Conservation (phyloP, 306 rosid genomes). For the Prunus salicina region DNA sequence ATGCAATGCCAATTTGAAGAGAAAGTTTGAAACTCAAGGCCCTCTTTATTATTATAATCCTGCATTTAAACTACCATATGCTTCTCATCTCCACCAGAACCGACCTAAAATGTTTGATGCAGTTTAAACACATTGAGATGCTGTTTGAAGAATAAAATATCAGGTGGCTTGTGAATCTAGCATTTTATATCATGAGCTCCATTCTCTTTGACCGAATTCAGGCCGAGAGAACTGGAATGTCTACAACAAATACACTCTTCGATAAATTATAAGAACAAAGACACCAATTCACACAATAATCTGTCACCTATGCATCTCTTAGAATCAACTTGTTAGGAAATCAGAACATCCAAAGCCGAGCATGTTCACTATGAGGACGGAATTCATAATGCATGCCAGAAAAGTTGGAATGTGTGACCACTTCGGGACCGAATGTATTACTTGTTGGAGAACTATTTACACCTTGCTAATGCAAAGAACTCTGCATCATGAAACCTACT, state of each 20-base stretch:
- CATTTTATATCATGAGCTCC: not conserved
- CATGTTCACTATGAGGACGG: not conserved
- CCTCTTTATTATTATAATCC: not conserved
- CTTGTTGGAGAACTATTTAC: conserved; percentile 12
- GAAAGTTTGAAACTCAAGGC: conserved; percentile 18
- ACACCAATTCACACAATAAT: not conserved
- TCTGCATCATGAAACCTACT: conserved; percentile 1
- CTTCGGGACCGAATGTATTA: not conserved
- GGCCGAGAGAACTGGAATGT: conserved; percentile 10
- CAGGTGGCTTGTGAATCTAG: not conserved
- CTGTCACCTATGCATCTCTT: not conserved
- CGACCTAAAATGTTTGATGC: not conserved
- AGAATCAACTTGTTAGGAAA: conserved; percentile 1
- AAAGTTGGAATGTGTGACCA: not conserved
- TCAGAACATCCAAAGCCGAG: not conserved
- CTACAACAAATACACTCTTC: not conserved
- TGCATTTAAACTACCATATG: not conserved
- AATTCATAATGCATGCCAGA: not conserved
- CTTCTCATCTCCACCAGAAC: not conserved
- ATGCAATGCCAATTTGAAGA: conserved; percentile 23
- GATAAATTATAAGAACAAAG: not conserved
- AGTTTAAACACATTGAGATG: not conserved
- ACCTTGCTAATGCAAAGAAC: not conserved
- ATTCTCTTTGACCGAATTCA: not conserved
- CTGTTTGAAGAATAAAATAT: not conserved